These are phyloP conservation scores for Cytospora leucostoma DNA, from an alignment of 2,329 filamentous ascomycete genomes.

Conservation along the genomic window DNA sequence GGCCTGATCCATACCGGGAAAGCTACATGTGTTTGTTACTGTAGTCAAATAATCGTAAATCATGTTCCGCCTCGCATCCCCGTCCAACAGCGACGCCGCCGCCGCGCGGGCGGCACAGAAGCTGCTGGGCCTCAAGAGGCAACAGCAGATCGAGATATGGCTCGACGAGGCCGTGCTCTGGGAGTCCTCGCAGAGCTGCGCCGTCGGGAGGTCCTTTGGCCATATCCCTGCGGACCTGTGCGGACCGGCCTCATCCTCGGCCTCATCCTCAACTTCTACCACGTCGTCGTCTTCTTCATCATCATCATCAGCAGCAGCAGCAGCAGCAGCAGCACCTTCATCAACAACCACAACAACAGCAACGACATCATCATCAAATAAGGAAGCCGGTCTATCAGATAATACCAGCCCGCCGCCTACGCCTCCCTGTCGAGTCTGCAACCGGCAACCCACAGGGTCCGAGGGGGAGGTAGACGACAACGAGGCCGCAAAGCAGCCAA, in stretches of 20 bases:
- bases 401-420: neutral
- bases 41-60: neutral
- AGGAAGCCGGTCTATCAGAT: neutral
- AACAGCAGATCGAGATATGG: conserved; percentile 24
- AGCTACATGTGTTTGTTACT: too few relatives aligned
- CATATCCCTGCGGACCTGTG: neutral
- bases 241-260: neutral
- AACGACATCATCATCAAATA: neutral
- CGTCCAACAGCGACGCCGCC: neutral
- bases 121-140: conserved; percentile 16
- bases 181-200: conserved; percentile 9
- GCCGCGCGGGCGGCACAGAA: conserved; percentile 3
- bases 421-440: conserved; percentile 14
- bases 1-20: too few relatives aligned
- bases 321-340: too few relatives aligned
- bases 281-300: neutral
- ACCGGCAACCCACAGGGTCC: conserved; percentile 9
- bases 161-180: conserved; percentile 6
- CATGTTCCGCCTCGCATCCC: neutral
- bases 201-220: conserved; percentile 7
- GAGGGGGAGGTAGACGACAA: neutral
- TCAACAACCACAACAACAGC: too few relatives aligned
- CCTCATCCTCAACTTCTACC: neutral
- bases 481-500: too few relatives aligned
- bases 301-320: neutral